phyloP scores from a whole-genome alignment of 345 rosid genomes.

The Euphorbia lathyris region DNA sequence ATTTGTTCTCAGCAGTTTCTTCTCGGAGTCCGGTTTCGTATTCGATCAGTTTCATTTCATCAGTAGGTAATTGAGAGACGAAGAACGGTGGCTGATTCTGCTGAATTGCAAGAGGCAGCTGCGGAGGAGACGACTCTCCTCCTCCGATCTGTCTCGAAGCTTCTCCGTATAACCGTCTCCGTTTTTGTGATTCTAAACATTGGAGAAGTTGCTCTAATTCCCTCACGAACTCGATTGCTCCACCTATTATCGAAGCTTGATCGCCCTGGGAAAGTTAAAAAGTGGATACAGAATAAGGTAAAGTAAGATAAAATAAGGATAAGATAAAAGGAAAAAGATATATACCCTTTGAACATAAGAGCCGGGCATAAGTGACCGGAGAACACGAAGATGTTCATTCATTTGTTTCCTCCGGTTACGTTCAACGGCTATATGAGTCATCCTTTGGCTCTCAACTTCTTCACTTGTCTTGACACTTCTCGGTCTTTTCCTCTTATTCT shows the following conservation, averaged over 20 bases:
- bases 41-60: slow-evolving; percentile 40
- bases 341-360: slow-evolving; percentile 90
- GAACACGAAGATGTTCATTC: slow-evolving; percentile 90
- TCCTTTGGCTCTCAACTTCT: slow-evolving; percentile 89
- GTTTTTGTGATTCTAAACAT: slow-evolving; percentile 85
- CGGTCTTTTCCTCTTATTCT: slow-evolving; percentile 76
- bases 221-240: slow-evolving; percentile 90
- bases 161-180: slow-evolving; percentile 63
- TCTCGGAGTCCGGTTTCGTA: slow-evolving; percentile 49
- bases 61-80: slow-evolving; percentile 32
- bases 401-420: slow-evolving; percentile 89
- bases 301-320: neutral
- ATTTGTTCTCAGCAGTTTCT: slow-evolving; percentile 85
- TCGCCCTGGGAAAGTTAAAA: slow-evolving; percentile 53
- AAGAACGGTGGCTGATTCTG: slow-evolving; percentile 35
- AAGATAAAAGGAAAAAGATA: neutral
- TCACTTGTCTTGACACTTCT: slow-evolving; percentile 73
- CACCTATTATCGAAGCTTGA: slow-evolving; percentile 97
- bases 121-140: slow-evolving; percentile 27
- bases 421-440: slow-evolving; percentile 94
- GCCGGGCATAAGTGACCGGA: slow-evolving; percentile 94
- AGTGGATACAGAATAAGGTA: neutral
- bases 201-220: slow-evolving; percentile 91
- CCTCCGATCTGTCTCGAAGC: slow-evolving; percentile 36
- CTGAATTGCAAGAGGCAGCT: slow-evolving; percentile 25